Percentiles rank a stretch among this genome's conserved stretches.
phyloP scores from a whole-genome alignment of 148 eudicot species.

The Diospyros lotus region DNA sequence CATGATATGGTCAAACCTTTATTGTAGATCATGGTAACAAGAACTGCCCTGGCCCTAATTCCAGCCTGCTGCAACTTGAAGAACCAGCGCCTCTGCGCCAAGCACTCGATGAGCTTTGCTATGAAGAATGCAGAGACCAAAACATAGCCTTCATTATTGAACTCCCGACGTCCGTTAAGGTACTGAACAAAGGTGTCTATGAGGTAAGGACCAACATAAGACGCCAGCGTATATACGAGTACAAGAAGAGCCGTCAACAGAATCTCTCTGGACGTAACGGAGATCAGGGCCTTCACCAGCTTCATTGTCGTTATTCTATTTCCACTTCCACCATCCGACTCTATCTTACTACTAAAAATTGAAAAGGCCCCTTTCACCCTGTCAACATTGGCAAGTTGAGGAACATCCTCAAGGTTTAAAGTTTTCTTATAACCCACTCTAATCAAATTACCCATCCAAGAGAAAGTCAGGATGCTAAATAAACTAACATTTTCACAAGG shows the following conservation, averaged over 20 bases:
- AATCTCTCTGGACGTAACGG: constrained; percentile 33
- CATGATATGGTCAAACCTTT: constrained; percentile 48
- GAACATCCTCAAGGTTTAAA: constrained; percentile 57
- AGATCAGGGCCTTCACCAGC: constrained; percentile 43
- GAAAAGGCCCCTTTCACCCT: constrained; percentile 37
- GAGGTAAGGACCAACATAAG: constrained; percentile 50
- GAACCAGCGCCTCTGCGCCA: constrained; percentile 47
- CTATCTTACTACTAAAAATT: constrained; percentile 31
- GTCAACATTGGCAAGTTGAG: constrained; percentile 40
- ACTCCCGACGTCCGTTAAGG: constrained; percentile 39
- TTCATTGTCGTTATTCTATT: constrained; percentile 34
- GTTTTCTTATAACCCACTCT: constrained; percentile 41
- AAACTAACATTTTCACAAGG: constrained; percentile 38
- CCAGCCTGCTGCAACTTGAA: constrained; percentile 39
- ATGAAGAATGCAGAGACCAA: constrained; percentile 36
- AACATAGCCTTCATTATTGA: constrained; percentile 32
- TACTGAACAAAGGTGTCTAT: constrained; percentile 52
- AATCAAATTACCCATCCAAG: constrained; percentile 46
- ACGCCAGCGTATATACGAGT: constrained; percentile 29
- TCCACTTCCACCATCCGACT: constrained; percentile 20
- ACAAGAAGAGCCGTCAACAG: constrained; percentile 31
- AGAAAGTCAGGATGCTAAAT: constrained; percentile 40
- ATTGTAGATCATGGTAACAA: constrained; percentile 45
- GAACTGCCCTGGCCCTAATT: constrained; percentile 40
- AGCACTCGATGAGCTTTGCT: constrained; percentile 50